Evolutionary conservation across 2,329 filamentous ascomycete species (phyloP).

Genomic region (Fusarium subtropicale): DNA sequence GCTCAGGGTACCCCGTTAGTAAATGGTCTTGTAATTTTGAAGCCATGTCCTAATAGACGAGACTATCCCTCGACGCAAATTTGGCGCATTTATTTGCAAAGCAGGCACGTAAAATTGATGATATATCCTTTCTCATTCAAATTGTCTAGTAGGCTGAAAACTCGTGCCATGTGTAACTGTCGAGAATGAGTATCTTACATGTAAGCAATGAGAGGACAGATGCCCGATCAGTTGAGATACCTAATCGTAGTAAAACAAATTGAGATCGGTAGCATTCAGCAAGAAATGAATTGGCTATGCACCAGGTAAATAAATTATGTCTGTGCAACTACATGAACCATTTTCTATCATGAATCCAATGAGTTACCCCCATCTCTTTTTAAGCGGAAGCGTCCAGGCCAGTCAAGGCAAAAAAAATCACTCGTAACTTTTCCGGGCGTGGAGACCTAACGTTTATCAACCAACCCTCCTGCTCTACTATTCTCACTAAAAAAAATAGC

Average conservation of each 20-base stretch:
- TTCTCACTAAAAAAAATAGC: conserved; percentile 10
- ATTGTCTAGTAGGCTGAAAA: neutral
- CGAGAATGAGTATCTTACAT: neutral
- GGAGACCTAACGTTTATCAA: conserved; percentile 19
- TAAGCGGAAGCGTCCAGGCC: conserved; percentile 22
- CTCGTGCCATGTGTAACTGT: neutral
- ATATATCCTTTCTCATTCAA: conserved; percentile 46
- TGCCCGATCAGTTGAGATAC: neutral
- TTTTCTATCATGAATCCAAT: conserved; percentile 1
- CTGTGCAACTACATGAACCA: conserved; percentile 16
- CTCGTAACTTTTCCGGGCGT: conserved; percentile 36
- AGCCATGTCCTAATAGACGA: conserved; percentile 49
- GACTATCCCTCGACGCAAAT: conserved; percentile 43
- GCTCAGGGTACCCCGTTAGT: conserved; percentile 44
- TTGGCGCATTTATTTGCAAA: conserved; percentile 41
- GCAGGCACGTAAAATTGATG: conserved; percentile 51
- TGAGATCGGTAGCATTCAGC: neutral
- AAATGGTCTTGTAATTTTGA: conserved; percentile 44
- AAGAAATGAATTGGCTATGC: neutral
- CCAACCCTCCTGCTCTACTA: conserved; percentile 13
- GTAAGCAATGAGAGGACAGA: neutral
- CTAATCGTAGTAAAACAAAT: neutral
- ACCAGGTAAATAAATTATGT: conserved; percentile 11
- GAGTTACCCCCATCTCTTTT: conserved; percentile 29
- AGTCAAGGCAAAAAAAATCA: conserved; percentile 34